Percentiles rank a stretch among this genome's conserved stretches.
These are phyloP conservation scores for Trichoderma brevicompactum DNA, from an alignment of 2,329 filamentous ascomycete species.

Conservation along the genomic window DNA sequence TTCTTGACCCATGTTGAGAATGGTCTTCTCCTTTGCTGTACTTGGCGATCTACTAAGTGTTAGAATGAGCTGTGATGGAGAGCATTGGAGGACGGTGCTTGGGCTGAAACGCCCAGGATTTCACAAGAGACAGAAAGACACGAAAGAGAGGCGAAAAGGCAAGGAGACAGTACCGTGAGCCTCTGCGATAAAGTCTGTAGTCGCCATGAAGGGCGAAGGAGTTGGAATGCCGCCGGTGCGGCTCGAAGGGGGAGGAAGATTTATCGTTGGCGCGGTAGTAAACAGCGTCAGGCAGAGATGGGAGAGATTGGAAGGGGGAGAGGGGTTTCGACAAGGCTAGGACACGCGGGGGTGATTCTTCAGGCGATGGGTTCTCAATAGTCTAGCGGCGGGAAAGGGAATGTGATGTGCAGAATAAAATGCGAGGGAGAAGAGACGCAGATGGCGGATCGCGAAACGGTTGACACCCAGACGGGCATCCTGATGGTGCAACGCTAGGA, in stretches of 20 bases:
- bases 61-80: slow-evolving; percentile 35
- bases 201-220: slow-evolving; percentile 40
- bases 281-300: slow-evolving; percentile 13
- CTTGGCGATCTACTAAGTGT: slow-evolving; percentile 63
- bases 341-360: background rate
- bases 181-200: slow-evolving; percentile 45
- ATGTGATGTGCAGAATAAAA: slow-evolving; percentile 10
- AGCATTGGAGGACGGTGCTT: slow-evolving; percentile 7
- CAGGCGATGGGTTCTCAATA: background rate
- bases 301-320: background rate
- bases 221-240: slow-evolving; percentile 20
- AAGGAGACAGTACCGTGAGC: slow-evolving; percentile 47
- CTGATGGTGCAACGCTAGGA: slow-evolving; percentile 28
- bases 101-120: slow-evolving; percentile 3
- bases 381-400: background rate
- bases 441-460: slow-evolving; percentile 11
- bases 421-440: slow-evolving; percentile 16
- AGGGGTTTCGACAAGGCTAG: slow-evolving; percentile 6
- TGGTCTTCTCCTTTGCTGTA: slow-evolving; percentile 74
- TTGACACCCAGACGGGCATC: slow-evolving; percentile 24
- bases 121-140: background rate
- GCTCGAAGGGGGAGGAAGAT: slow-evolving; percentile 6
- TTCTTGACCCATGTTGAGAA: slow-evolving; percentile 96
- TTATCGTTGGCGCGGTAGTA: slow-evolving; percentile 7
- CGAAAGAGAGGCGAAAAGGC: background rate